phyloP scores from a whole-genome alignment of 768 basidiomycete genomes.

The Mycena polygramma region DNA sequence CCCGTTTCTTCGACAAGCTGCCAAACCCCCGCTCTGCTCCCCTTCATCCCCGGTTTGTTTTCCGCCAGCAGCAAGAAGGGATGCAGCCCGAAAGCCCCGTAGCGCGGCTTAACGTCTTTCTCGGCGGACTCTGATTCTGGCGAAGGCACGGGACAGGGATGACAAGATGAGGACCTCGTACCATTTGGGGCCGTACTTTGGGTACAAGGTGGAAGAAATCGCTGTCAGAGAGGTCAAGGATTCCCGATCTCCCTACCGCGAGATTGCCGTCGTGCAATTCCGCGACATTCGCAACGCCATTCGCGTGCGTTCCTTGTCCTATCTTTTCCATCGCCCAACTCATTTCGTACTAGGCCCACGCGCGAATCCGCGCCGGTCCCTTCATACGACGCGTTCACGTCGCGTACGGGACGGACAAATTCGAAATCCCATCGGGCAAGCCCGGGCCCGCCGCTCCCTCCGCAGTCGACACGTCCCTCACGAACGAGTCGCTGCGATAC shows the following conservation, averaged over 20 bases:
- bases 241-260: neutral
- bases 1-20: too few species aligned
- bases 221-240: neutral
- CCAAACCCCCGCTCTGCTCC: too few species aligned
- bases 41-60: too few species aligned
- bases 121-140: conserved; percentile 3
- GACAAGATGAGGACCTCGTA: neutral
- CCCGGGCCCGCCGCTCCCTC: neutral
- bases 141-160: neutral
- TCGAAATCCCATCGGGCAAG: neutral
- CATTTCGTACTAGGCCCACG: neutral
- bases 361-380: conserved; percentile 8
- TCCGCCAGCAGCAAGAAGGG: too few species aligned
- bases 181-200: neutral
- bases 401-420: conserved; percentile 11
- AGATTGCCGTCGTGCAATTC: conserved; percentile 5
- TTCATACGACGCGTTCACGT: conserved; percentile 4
- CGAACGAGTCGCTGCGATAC: neutral
- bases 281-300: neutral
- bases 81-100: too few species aligned
- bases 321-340: neutral
- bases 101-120: too few species aligned
- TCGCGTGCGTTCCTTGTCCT: neutral
- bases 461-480: neutral
- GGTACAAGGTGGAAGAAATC: neutral